Base-by-base conservation (phyloP, 2,329 filamentous ascomycete genomes). In the Aspergillus phoenicis region DNA sequence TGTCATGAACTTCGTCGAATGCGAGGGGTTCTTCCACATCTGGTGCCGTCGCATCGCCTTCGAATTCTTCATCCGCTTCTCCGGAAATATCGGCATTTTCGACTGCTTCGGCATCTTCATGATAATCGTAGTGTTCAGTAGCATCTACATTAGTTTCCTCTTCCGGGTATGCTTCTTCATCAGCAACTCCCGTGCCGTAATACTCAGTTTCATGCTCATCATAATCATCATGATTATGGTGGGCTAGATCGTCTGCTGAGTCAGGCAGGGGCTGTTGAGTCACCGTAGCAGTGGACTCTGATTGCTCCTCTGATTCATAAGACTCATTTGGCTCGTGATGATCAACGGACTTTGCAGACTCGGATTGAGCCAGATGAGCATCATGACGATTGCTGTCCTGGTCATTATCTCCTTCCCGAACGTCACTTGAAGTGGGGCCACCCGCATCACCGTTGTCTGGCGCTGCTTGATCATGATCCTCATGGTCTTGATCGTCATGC, bases 141-240 rank as follows among this genome's bases (percentile, higher is more conserved):
- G 47, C 52, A 51, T 64, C 59, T 57, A 54, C 62, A 22, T 53
- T 58, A 59, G 38, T 49, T 58, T 60, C 64, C 41, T 65, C 66
- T 57, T 69, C 64, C 11, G 59, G 57, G 36, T 71, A 62, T 26
- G 64, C 59, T 26, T 58, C 57, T 38, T 61, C 61, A 33, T 30
- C 64, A 8, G 39, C 41, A 22, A 62, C 68, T 52, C 61, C 66
- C 2, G 41, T 43, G 11, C 77, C 73, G 24, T 73, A 65, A 33
- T 74, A 77, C 67, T 87, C 65, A 48, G 59, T 45, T 38, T 63
- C 62, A n/a, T 47, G 45, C 11, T 61, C 56, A 67, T 87, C 65
- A 49, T 60, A 43, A 39, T 63, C 62, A n/a, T 45, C 62, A n/a
- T 45, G 43, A n/a, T 61, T 54, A 28, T 65, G 57, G 26, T 65